Evolutionary conservation across 352 stramenopile genomes (phyloP).

Genomic region (Globisporangium okanoganense): DNA sequence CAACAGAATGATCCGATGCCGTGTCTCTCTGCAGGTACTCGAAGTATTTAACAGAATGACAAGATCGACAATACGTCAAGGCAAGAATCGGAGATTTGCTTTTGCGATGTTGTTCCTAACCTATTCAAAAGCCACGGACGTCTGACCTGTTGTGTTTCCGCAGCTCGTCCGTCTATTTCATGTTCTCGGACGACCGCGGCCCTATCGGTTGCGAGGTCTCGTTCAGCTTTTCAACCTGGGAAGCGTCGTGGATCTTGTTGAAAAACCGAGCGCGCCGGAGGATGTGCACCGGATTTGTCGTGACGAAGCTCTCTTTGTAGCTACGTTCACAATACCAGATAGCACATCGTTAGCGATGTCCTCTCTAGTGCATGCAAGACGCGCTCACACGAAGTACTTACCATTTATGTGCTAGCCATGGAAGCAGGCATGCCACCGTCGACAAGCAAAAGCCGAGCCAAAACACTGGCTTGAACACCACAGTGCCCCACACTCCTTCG

Average conservation of each 20-base stretch:
- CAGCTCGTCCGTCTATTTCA: conserved; percentile 7
- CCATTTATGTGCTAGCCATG: conserved; percentile 66
- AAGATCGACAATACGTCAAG: too few relatives aligned
- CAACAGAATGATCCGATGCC: too few relatives aligned
- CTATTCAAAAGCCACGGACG: background rate
- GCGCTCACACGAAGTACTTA: conserved; percentile 17
- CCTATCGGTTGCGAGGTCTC: conserved; percentile 12
- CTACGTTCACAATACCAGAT: conserved; percentile 16
- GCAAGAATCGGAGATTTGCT: too few relatives aligned
- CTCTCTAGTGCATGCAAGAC: background rate
- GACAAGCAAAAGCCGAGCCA: conserved; percentile 60
- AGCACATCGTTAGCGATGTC: background rate
- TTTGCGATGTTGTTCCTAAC: background rate
- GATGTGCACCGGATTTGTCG: conserved; percentile 70
- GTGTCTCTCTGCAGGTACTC: too few relatives aligned
- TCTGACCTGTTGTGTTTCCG: background rate
- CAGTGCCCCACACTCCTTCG: conserved; percentile 39
- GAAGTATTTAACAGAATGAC: too few relatives aligned
- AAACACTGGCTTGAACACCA: conserved; percentile 37
- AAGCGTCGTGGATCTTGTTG: conserved; percentile 73
- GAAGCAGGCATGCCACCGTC: conserved; percentile 40
- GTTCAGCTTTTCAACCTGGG: conserved; percentile 24
- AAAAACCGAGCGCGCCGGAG: conserved; percentile 60
- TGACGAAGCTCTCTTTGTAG: conserved; percentile 73
- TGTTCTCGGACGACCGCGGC: conserved; percentile 1